These are phyloP conservation scores for Globisporangium carolinianum DNA, from an alignment of 352 stramenopile genomes.

Conservation along the genomic window DNA sequence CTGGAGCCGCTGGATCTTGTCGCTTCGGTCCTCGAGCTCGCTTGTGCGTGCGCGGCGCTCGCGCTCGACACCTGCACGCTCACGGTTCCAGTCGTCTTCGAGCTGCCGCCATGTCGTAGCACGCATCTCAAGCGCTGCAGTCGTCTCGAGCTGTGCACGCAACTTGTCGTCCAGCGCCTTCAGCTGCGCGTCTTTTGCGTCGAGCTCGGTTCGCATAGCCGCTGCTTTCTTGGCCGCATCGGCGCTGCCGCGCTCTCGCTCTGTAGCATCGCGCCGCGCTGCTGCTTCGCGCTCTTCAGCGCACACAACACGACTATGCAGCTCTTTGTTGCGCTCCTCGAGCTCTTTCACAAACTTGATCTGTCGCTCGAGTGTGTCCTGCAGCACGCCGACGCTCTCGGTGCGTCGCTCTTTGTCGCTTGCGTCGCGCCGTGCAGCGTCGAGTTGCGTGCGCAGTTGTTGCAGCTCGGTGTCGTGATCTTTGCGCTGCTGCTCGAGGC, in stretches of 20 bases:
- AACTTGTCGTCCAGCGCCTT: slow-evolving; percentile 4
- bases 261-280: neutral
- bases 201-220: neutral
- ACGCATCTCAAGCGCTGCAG: slow-evolving; percentile 1
- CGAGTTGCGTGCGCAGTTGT: slow-evolving; percentile 3
- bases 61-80: slow-evolving; percentile 1
- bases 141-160: slow-evolving; percentile 2
- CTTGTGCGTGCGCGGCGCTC: slow-evolving; percentile 2
- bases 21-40: slow-evolving; percentile 3
- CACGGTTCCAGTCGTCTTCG: slow-evolving; percentile 7
- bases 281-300: slow-evolving; percentile 1
- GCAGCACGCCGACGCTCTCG: slow-evolving; percentile 9
- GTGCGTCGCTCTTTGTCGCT: slow-evolving; percentile 4
- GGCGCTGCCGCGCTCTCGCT: neutral
- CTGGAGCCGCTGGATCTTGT: slow-evolving; percentile 18
- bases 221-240: no score
- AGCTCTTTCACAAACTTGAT: slow-evolving; percentile 9
- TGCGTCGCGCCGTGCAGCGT: slow-evolving; percentile 7
- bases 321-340: slow-evolving; percentile 11
- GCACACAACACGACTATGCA: neutral
- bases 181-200: slow-evolving; percentile 4
- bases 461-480: slow-evolving; percentile 8
- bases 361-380: slow-evolving; percentile 14
- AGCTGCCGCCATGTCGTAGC: neutral
- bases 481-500: slow-evolving; percentile 3